Evolutionary conservation across 306 rosid genomes (phyloP).

Genomic region (Lithocarpus polystachyus): DNA sequence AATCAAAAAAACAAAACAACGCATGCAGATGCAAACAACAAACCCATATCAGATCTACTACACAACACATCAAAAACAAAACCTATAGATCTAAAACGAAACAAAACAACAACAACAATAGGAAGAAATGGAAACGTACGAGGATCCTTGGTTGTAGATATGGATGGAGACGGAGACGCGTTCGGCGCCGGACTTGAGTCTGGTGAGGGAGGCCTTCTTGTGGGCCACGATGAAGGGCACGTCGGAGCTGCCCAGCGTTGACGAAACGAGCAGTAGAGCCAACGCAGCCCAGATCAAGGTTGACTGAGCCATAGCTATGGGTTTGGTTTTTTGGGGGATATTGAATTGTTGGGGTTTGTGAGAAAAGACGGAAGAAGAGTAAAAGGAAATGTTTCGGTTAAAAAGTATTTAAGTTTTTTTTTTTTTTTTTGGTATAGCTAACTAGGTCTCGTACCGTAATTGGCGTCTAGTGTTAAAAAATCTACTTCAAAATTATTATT

Average conservation of each 20-base stretch:
- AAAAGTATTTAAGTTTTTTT: no score
- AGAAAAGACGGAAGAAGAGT: no score
- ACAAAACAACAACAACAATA: constrained; percentile 1
- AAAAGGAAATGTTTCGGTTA: no score
- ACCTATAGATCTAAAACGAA: constrained; percentile 7
- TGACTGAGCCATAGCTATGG: constrained; percentile 53
- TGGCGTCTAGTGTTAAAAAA: not conserved
- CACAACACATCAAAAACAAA: not conserved
- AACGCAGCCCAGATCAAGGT: constrained; percentile 33
- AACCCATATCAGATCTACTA: constrained; percentile 39
- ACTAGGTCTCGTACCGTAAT: not conserved
- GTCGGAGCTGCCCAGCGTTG: constrained; percentile 61
- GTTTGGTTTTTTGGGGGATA: not conserved
- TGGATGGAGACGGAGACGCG: constrained; percentile 85
- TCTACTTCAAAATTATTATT: no score
- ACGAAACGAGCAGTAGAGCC: constrained; percentile 39
- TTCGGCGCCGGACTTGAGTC: constrained; percentile 89
- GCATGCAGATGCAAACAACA: constrained; percentile 29
- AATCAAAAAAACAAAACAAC: constrained; percentile 11
- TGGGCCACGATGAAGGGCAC: constrained; percentile 85
- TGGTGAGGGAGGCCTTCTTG: constrained; percentile 91
- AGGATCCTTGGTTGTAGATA: constrained; percentile 92
- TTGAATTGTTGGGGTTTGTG: not conserved
- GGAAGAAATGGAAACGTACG: constrained; percentile 41
- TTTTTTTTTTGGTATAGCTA: no score